Base-by-base conservation (phyloP, 805 yeast species). In the Candida sanyiensis region DNA sequence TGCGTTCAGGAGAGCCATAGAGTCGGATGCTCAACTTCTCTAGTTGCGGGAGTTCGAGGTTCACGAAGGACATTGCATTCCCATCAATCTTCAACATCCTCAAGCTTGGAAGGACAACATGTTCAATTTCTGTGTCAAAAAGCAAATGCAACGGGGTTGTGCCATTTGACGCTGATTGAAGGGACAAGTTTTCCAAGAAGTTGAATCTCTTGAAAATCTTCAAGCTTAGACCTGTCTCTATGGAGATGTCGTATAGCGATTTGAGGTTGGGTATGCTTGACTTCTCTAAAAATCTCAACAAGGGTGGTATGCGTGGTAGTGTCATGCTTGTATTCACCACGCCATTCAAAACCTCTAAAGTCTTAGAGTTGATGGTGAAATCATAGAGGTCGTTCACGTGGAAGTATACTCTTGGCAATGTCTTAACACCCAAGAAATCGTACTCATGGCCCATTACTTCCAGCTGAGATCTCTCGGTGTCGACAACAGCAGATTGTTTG, bases 81-180 rank as follows among this genome's bases (percentile, higher is more conserved):
- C 58, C 58, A 5, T 42, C 40, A 3, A 53, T 45, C 9, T 37
- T 34, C 15, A 53, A 32, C 0, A 17, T 29, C 27, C 20, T 39
- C 22, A 53, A 35, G 7, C 27, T 38, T 7, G 15, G 10, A 23
- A 52, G 28, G 4, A 15, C 21, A 2, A 44, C 40, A 11, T 23
- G 8, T 7, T 7, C 11, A 12, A n/a, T 20, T 10, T 36, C 26
- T 3, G 35, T 25, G 6, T 24, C 16, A 4, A 38, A 33, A 9
- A 37, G 17, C 19, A 7, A 12, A 20, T 44, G 36, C 6, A 37
- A 15, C 16, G 29, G 40, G 15, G 33, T 23, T 24, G 43, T 43
- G 2, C 49, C 54, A 7, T 49, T 40, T 26, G 39, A 50, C 8
- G 51, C 51, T 18, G 51, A 45, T 29, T 53, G 49, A 26, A 53